A percentile compares a stretch with the other conserved stretches of the same genome.
These are phyloP conservation scores for Mycena haematopus DNA, from an alignment of 768 basidiomycete species.

Conservation along the genomic window DNA sequence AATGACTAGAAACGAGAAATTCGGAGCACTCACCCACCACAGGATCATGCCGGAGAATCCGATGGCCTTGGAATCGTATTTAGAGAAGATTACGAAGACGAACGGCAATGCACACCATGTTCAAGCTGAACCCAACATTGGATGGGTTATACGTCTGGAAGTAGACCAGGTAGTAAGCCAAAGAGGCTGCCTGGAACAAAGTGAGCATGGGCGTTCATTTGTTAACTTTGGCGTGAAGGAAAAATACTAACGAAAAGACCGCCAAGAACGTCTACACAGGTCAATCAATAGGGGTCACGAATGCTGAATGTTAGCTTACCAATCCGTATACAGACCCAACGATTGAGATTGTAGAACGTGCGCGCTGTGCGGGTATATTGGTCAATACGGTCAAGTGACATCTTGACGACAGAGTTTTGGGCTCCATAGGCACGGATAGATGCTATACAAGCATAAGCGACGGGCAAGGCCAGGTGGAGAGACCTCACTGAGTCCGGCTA, in stretches of 20 bases:
- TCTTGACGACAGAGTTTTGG: constrained; percentile 42
- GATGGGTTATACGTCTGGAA: constrained; percentile 39
- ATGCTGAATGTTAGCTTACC: not conserved
- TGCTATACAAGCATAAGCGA: constrained; percentile 15
- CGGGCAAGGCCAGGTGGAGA: not conserved
- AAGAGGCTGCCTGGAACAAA: constrained; percentile 31
- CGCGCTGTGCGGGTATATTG: constrained; percentile 42
- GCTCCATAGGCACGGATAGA: constrained; percentile 60
- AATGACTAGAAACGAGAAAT: not conserved
- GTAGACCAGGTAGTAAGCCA: constrained; percentile 52
- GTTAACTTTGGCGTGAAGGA: not conserved
- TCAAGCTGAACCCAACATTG: constrained; percentile 47
- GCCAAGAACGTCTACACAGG: constrained; percentile 43
- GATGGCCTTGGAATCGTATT: constrained; percentile 33
- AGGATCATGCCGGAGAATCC: constrained; percentile 55
- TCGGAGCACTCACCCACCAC: constrained; percentile 35
- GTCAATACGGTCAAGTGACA: constrained; percentile 49
- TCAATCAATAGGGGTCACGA: not conserved
- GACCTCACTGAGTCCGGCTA: constrained; percentile 48
- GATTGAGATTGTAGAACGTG: constrained; percentile 47
- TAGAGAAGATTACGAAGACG: not conserved
- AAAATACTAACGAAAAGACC: constrained; percentile 45
- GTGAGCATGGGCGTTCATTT: not conserved
- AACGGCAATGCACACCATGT: constrained; percentile 39
- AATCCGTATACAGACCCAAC: constrained; percentile 46